phyloP scores from a whole-genome alignment of 2,329 filamentous ascomycete genomes.

The Sporothrix euskadiensis region DNA sequence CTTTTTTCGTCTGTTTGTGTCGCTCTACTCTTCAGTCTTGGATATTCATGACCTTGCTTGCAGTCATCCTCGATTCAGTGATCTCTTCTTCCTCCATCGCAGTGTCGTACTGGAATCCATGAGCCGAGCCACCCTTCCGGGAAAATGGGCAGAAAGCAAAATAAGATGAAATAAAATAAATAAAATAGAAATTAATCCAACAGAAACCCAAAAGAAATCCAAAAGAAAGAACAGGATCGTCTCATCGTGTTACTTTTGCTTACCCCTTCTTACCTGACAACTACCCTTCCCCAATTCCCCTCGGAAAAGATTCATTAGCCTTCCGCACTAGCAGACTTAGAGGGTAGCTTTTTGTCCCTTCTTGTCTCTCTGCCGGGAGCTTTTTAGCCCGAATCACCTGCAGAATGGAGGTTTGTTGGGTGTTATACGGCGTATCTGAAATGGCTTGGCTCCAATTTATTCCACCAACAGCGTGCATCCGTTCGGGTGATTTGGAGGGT shows the following conservation, averaged over 20 bases:
- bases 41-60: neutral
- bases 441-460: constrained; percentile 21
- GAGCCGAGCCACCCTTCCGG: neutral
- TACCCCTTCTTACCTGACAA: neutral
- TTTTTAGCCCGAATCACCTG: constrained; percentile 26
- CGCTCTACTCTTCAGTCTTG: neutral
- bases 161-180: neutral
- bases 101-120: neutral
- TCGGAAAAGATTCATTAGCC: neutral
- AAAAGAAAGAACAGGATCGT: neutral
- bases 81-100: neutral
- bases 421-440: neutral
- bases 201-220: neutral
- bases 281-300: neutral
- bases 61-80: neutral
- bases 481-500: neutral
- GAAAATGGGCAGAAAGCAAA: neutral
- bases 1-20: neutral
- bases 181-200: too few species aligned
- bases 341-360: neutral
- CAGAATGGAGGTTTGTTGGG: neutral
- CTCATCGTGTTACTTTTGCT: neutral
- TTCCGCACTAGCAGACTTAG: neutral
- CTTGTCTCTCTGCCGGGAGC: neutral
- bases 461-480: constrained; percentile 27